These are phyloP conservation scores for Calycina herbarum DNA, from an alignment of 2,329 filamentous ascomycete genomes.

Conservation along the genomic window DNA sequence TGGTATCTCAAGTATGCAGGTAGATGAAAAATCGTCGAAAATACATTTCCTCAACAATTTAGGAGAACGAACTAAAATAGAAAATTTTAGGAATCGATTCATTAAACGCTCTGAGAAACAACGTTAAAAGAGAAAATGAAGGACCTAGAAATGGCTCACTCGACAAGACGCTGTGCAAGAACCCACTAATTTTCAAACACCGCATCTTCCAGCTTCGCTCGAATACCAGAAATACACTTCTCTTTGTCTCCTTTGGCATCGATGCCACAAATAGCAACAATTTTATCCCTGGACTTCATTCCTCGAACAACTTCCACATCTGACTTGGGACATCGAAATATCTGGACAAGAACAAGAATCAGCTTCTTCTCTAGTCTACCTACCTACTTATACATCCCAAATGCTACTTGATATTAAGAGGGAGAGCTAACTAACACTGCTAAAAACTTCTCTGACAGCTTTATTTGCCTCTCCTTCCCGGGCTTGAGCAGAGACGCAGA, in stretches of 20 bases:
- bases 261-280: constrained; percentile 42
- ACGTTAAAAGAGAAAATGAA: no score
- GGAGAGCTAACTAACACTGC: constrained; percentile 46
- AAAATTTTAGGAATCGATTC: no score
- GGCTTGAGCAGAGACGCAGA: constrained; percentile 66
- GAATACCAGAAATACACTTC: constrained; percentile 31
- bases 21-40: no score
- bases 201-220: constrained; percentile 27
- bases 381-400: no score
- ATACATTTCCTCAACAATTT: no score
- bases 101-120: no score
- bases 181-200: background rate
- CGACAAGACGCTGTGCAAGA: no score
- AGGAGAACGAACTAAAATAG: no score
- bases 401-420: no score
- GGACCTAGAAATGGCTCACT: background rate
- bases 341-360: constrained; percentile 41
- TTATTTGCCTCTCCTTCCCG: constrained; percentile 69
- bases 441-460: constrained; percentile 63
- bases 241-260: constrained; percentile 39
- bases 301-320: constrained; percentile 63
- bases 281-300: constrained; percentile 65
- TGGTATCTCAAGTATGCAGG: no score
- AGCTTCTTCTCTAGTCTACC: background rate
- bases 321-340: constrained; percentile 62